Conservation (phyloP, 768 basidiomycete genomes). For the Phlebiopsis gigantea region DNA sequence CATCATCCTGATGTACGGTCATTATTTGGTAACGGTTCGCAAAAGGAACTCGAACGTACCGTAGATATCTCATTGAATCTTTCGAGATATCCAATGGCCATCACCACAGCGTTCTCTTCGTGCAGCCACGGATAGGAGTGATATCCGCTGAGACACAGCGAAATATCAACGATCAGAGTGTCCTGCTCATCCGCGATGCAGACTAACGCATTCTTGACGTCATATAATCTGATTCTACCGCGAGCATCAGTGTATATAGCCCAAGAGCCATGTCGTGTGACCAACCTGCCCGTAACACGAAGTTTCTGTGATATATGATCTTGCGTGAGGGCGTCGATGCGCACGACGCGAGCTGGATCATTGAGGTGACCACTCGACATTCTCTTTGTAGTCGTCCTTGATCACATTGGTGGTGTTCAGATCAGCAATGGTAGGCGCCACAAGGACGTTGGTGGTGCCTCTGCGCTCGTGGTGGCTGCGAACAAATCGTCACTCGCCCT, state of each 20-base stretch:
- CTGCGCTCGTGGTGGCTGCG: not conserved
- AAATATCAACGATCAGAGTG: conserved; percentile 54
- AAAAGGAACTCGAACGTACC: not conserved
- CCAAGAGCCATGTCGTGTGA: not conserved
- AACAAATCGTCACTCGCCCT: not conserved
- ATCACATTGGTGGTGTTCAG: too few species aligned
- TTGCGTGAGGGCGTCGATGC: not conserved
- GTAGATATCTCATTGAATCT: conserved; percentile 25
- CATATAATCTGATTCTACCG: conserved; percentile 54
- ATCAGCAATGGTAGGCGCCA: too few species aligned
- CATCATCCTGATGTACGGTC: conserved; percentile 11
- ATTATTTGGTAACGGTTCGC: conserved; percentile 1
- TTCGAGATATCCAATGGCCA: conserved; percentile 58
- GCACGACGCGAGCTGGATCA: not conserved
- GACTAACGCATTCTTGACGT: conserved; percentile 39
- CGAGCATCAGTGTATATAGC: not conserved
- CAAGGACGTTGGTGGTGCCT: too few species aligned
- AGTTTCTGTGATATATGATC: not conserved
- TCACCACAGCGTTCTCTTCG: conserved; percentile 46
- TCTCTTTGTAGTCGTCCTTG: too few species aligned
- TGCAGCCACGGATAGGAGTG: conserved; percentile 38
- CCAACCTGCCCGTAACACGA: conserved; percentile 1
- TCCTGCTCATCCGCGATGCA: conserved; percentile 44
- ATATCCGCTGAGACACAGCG: conserved; percentile 40
- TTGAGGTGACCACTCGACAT: not conserved